phyloP scores from a whole-genome alignment of 2,329 filamentous ascomycete genomes.

The Fusarium equiseti region DNA sequence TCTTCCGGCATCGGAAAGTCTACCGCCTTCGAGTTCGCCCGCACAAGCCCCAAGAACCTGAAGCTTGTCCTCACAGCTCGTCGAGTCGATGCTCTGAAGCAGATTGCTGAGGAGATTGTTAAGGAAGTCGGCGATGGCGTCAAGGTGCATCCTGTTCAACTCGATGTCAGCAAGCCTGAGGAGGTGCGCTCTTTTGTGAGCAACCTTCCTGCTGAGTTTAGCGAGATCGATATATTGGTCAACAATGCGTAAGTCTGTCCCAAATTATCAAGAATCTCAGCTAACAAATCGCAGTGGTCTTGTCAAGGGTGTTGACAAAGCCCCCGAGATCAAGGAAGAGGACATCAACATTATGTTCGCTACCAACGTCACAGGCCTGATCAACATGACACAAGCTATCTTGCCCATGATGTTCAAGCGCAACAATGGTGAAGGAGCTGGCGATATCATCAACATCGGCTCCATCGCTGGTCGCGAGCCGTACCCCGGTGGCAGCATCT shows the following conservation, averaged over 20 bases:
- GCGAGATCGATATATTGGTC: conserved; percentile 86
- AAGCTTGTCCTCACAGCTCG: conserved; percentile 89
- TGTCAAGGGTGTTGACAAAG: conserved; percentile 87
- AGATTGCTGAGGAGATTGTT: conserved; percentile 81
- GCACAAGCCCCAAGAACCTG: conserved; percentile 81
- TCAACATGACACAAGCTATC: conserved; percentile 95
- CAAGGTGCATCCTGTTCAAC: conserved; percentile 81
- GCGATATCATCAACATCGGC: conserved; percentile 95
- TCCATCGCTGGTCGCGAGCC: conserved; percentile 90
- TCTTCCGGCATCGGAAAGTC: conserved; percentile 89
- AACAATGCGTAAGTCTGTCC: conserved; percentile 85
- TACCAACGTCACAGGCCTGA: conserved; percentile 94
- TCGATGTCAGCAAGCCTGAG: conserved; percentile 85
- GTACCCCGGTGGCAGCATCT: conserved; percentile 87
- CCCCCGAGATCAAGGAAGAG: conserved; percentile 83
- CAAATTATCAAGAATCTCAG: fast-evolving
- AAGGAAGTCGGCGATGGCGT: conserved; percentile 83
- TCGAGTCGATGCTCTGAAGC: conserved; percentile 79
- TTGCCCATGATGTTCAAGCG: conserved; percentile 83
- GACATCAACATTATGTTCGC: conserved; percentile 90
- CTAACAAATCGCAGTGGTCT: conserved; percentile 71
- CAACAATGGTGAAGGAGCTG: conserved; percentile 75
- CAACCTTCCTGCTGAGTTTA: conserved; percentile 82
- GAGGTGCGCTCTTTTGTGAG: conserved; percentile 80
- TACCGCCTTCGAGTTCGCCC: conserved; percentile 89